Evolutionary conservation across 2,329 filamentous ascomycete species (phyloP).

Genomic region (Talaromyces funiculosus): DNA sequence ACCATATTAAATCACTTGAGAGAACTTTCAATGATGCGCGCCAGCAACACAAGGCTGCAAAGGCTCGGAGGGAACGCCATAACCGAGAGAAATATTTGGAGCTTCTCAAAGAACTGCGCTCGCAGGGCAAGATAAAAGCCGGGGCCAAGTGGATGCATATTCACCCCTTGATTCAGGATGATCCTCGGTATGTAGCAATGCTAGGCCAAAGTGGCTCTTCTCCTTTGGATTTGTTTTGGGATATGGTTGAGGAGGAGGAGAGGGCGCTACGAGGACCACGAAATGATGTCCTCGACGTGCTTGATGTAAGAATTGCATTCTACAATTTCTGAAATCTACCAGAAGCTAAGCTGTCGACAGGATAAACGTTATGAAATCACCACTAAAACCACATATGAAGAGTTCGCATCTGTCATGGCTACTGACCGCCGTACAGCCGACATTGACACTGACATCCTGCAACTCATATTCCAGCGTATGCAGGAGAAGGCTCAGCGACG

Average conservation of each 20-base stretch:
- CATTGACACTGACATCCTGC: slow-evolving; percentile 73
- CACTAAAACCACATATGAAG: slow-evolving; percentile 77
- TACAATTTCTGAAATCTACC: not conserved
- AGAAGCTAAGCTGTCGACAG: slow-evolving; percentile 39
- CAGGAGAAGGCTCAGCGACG: slow-evolving; percentile 80
- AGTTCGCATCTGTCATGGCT: slow-evolving; percentile 76
- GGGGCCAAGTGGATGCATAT: slow-evolving; percentile 86
- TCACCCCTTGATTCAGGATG: slow-evolving; percentile 66
- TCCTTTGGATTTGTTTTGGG: slow-evolving; percentile 92
- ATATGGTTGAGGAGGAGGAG: slow-evolving; percentile 89
- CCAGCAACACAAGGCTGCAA: slow-evolving; percentile 78
- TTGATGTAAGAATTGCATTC: slow-evolving; percentile 60
- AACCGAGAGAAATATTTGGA: slow-evolving; percentile 74
- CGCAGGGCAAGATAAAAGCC: slow-evolving; percentile 76
- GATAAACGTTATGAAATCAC: slow-evolving; percentile 90
- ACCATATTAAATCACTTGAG: slow-evolving; percentile 88
- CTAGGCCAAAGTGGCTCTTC: slow-evolving; percentile 78
- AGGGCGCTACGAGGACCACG: slow-evolving; percentile 72
- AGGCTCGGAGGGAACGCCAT: slow-evolving; percentile 75
- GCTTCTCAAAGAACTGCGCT: slow-evolving; percentile 68
- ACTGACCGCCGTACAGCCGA: slow-evolving; percentile 82
- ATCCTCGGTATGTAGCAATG: slow-evolving; percentile 77
- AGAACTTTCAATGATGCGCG: slow-evolving; percentile 84
- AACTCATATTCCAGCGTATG: slow-evolving; percentile 78
- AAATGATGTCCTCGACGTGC: slow-evolving; percentile 79